Percentiles rank a stretch among this genome's conserved stretches.
Evolutionary conservation across 768 basidiomycete species (phyloP).

Genomic region (Hemileccinum impolitum): DNA sequence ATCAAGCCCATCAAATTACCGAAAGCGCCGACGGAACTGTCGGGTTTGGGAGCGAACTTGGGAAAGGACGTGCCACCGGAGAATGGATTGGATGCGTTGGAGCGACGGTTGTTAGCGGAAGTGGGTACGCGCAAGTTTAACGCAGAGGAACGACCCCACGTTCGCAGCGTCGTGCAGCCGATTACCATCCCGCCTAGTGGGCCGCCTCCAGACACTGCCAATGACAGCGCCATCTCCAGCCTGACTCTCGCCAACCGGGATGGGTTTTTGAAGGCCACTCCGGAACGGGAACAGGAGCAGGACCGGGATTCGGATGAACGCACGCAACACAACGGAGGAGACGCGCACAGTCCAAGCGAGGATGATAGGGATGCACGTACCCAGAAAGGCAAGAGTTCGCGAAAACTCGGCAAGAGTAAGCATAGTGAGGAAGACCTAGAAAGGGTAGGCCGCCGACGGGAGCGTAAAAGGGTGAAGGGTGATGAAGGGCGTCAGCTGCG

Average conservation of each 20-base stretch:
- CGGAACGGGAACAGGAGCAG: constrained; percentile 26
- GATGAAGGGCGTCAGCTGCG: constrained; percentile 38
- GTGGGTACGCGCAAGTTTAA: constrained; percentile 62
- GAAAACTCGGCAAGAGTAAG: constrained; percentile 22
- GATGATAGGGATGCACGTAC: constrained; percentile 31
- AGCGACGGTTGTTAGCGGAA: constrained; percentile 62
- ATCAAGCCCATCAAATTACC: constrained; percentile 34
- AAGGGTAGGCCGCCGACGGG: constrained; percentile 19
- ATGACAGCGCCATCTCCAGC: constrained; percentile 49
- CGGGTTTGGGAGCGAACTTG: constrained; percentile 21
- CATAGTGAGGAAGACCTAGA: constrained; percentile 29
- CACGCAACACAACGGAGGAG: constrained; percentile 28
- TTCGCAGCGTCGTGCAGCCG: constrained; percentile 37
- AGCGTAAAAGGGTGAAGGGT: constrained; percentile 31
- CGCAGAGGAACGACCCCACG: constrained; percentile 31
- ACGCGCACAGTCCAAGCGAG: constrained; percentile 25
- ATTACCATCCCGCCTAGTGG: constrained; percentile 36
- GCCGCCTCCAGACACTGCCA: constrained; percentile 24
- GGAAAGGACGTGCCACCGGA: constrained; percentile 30
- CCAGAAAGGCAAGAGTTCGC: constrained; percentile 26
- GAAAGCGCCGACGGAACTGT: constrained; percentile 31
- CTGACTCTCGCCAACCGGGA: constrained; percentile 37
- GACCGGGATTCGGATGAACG: constrained; percentile 33
- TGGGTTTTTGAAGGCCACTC: constrained; percentile 11
- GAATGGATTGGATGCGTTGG: constrained; percentile 71